A percentile compares a stretch with the other conserved stretches of the same genome.
These are phyloP conservation scores for Solanum pinnatisectum DNA, from an alignment of 257 asterid genomes.

Conservation along the genomic window DNA sequence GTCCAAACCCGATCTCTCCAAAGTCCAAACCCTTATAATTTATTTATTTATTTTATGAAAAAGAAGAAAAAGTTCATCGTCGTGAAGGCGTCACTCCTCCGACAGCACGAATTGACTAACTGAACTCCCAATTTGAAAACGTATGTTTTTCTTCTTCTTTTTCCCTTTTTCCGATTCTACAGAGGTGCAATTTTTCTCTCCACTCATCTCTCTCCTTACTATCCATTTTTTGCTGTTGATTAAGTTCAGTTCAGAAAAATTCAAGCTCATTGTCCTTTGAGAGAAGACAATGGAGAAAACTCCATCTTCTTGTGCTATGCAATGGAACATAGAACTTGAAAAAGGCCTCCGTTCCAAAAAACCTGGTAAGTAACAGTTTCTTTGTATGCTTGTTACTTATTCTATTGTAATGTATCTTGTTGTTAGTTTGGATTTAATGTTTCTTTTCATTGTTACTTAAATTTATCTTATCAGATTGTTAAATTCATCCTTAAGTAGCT, in stretches of 20 bases:
- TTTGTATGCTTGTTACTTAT: background rate
- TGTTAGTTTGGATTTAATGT: background rate
- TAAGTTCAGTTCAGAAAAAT: background rate
- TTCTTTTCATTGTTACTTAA: background rate
- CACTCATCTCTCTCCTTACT: background rate
- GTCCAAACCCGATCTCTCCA: too few relatives aligned
- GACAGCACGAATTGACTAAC: background rate
- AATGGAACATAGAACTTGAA: conserved; percentile 78
- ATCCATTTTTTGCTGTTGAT: background rate
- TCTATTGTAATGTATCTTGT: background rate
- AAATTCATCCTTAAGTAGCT: background rate
- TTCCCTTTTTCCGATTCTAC: background rate
- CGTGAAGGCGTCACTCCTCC: background rate
- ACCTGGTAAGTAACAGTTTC: conserved; percentile 29
- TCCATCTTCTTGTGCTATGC: conserved; percentile 68
- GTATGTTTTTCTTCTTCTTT: background rate
- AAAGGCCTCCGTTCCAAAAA: conserved; percentile 57
- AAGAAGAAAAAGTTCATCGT: background rate
- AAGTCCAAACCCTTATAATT: background rate
- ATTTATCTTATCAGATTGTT: background rate
- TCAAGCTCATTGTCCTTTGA: background rate
- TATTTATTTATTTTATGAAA: too few relatives aligned
- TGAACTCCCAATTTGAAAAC: background rate
- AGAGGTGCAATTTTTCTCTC: background rate
- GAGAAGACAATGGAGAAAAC: conserved; percentile 36